Evolutionary conservation across 1,284 basidiomycete genomes (phyloP).

Genomic region (Tilletia setariae): DNA sequence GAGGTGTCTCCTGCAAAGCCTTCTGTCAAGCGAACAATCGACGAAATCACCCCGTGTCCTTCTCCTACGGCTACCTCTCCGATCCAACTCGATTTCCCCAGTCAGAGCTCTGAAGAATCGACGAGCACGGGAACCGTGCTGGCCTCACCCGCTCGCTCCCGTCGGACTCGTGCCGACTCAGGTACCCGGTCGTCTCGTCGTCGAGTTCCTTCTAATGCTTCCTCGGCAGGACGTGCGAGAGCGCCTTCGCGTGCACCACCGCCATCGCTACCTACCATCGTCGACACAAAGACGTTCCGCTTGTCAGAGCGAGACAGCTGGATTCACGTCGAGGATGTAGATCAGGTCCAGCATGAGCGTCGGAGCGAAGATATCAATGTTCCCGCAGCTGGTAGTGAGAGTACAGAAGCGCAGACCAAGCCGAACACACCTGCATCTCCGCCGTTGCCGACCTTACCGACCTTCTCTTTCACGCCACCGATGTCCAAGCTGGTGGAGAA

Average conservation of each 20-base stretch:
- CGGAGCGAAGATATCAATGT: neutral
- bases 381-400: neutral
- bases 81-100: neutral
- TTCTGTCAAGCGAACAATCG: slow-evolving; percentile 3
- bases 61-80: neutral
- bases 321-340: slow-evolving; percentile 9
- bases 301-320: slow-evolving; percentile 14
- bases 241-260: neutral
- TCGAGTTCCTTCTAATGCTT: slow-evolving; percentile 8
- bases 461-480: slow-evolving; percentile 12
- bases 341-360: neutral
- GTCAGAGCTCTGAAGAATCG: neutral
- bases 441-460: neutral
- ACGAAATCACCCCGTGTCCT: neutral
- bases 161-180: neutral
- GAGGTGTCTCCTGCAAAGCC: neutral
- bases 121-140: neutral
- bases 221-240: neutral
- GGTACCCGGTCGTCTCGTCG: slow-evolving; percentile 5
- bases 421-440: neutral
- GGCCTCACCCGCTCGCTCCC: neutral
- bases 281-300: slow-evolving; percentile 3
- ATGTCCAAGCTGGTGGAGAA: neutral
- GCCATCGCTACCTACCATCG: slow-evolving; percentile 1
- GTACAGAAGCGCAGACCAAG: neutral